Percentiles rank a stretch among this genome's conserved stretches.
Conservation (phyloP, 192 early-diverging fungal species). For the Chytriomyces confervae region DNA sequence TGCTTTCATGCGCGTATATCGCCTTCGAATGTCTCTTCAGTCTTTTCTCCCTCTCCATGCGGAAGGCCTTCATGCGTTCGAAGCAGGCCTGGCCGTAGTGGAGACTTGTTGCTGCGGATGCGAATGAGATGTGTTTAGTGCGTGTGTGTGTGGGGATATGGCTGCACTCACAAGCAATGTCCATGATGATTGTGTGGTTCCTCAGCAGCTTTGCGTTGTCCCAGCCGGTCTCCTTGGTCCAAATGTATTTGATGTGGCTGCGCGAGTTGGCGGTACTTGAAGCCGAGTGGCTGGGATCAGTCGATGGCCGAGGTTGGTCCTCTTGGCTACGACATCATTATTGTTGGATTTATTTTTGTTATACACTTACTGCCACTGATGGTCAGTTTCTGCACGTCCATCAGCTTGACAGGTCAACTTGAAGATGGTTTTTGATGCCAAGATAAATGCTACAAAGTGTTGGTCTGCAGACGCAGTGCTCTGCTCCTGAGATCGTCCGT, state of each 20-base stretch:
- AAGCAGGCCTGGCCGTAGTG: slow-evolving; percentile 83
- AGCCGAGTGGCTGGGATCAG: slow-evolving; percentile 68
- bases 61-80: slow-evolving; percentile 83
- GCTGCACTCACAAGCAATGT: slow-evolving; percentile 61
- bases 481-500: too few relatives aligned
- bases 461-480: too few relatives aligned
- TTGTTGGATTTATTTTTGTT: slow-evolving; percentile 3
- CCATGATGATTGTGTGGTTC: slow-evolving; percentile 63
- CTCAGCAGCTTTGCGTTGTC: slow-evolving; percentile 61
- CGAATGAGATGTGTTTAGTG: not conserved
- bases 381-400: too few relatives aligned
- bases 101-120: slow-evolving; percentile 57
- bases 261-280: slow-evolving; percentile 70
- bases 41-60: slow-evolving; percentile 39
- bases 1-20: too few relatives aligned
- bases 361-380: too few relatives aligned
- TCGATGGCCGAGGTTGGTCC: slow-evolving; percentile 50
- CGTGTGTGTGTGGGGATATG: not conserved
- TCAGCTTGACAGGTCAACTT: too few relatives aligned
- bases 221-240: slow-evolving; percentile 64
- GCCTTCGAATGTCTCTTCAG: slow-evolving; percentile 44
- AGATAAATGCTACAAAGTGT: too few relatives aligned
- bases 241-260: slow-evolving; percentile 68
- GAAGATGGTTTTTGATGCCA: too few relatives aligned
- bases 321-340: not conserved